phyloP scores from a whole-genome alignment of 371 early-diverging fungal genomes.

The Mortierella sp. region DNA sequence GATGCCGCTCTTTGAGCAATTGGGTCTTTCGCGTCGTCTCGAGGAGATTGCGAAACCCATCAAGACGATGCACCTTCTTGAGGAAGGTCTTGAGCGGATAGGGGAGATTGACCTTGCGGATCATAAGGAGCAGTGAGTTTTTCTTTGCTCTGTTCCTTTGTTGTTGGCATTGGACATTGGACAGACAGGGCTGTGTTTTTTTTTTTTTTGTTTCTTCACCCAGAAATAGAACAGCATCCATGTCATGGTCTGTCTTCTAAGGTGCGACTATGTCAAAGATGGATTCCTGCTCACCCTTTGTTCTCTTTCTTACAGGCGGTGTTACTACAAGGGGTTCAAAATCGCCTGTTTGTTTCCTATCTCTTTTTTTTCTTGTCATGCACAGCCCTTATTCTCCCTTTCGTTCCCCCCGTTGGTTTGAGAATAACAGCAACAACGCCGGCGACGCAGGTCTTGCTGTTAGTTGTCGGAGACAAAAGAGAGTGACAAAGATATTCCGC shows the following conservation, averaged over 20 bases:
- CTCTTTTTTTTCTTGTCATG: not conserved
- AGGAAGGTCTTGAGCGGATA: constrained; percentile 35
- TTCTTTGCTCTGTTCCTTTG: not conserved
- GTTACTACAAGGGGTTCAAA: not conserved
- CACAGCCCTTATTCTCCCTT: no score
- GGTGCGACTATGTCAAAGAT: not conserved
- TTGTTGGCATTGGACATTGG: no score
- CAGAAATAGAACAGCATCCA: no score
- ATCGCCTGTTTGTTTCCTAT: not conserved
- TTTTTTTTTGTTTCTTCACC: constrained; percentile 5
- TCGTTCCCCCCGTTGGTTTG: no score
- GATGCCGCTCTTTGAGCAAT: constrained; percentile 38
- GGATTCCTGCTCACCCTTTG: not conserved
- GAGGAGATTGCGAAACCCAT: constrained; percentile 22
- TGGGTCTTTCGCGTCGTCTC: constrained; percentile 22
- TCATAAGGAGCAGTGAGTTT: constrained; percentile 29
- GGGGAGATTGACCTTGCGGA: constrained; percentile 40
- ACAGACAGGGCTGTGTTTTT: not conserved
- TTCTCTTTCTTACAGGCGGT: not conserved
- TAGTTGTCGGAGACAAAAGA: no score
- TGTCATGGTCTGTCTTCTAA: no score
- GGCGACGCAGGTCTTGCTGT: no score
- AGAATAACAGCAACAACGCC: no score
- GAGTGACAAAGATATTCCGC: no score
- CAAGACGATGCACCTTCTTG: constrained; percentile 28